A percentile compares a stretch with the other conserved stretches of the same genome.
These are phyloP conservation scores for Penicillium dipodomyicola DNA, from an alignment of 495 filamentous ascomycete species.

Conservation along the genomic window DNA sequence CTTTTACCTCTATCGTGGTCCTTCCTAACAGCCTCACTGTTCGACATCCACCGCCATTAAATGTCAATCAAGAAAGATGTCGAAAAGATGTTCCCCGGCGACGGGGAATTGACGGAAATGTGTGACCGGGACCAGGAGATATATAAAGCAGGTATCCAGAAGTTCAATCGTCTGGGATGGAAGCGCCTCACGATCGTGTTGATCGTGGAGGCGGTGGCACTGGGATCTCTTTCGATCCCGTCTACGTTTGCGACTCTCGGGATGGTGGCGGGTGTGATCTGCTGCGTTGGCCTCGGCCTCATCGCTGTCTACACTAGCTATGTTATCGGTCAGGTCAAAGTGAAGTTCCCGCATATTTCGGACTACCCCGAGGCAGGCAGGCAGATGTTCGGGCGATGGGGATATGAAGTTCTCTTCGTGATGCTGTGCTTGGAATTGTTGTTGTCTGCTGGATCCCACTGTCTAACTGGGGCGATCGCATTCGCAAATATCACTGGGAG, in stretches of 20 bases:
- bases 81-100: no score
- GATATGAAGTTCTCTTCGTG: constrained; percentile 58
- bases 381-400: constrained; percentile 45
- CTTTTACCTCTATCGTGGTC: no score
- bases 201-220: constrained; percentile 64
- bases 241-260: constrained; percentile 59
- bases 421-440: constrained; percentile 61
- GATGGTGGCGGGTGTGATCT: constrained; percentile 55
- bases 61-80: no score
- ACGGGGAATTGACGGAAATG: constrained; percentile 31
- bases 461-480: constrained; percentile 67
- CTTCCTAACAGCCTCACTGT: no score
- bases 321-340: constrained; percentile 67
- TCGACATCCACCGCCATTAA: no score
- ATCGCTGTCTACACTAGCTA: constrained; percentile 71
- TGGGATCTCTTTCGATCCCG: constrained; percentile 60
- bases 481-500: constrained; percentile 62
- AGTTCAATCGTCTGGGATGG: constrained; percentile 39
- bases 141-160: constrained; percentile 28
- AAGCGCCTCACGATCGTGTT: constrained; percentile 45
- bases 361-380: constrained; percentile 64
- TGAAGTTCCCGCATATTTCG: constrained; percentile 60
- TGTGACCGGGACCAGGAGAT: constrained; percentile 20
- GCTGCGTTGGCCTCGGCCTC: constrained; percentile 56
- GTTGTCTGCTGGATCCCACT: constrained; percentile 69